Conservation (phyloP, 2,329 filamentous ascomycete genomes). For the Cladosporium oxysporum region DNA sequence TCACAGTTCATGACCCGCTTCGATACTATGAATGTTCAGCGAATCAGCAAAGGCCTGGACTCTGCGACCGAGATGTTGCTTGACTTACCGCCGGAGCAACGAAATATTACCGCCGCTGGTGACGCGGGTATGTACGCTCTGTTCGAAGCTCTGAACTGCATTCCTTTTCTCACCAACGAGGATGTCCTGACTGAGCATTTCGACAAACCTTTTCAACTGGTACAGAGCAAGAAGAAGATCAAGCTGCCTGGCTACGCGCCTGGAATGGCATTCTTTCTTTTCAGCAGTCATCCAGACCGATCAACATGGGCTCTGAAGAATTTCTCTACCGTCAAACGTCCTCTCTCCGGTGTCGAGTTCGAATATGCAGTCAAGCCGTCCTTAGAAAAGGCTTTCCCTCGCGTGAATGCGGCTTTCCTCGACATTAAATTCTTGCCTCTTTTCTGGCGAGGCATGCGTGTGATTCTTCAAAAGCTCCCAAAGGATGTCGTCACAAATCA, state of each 20-base stretch:
- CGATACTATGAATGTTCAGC: slow-evolving; percentile 47
- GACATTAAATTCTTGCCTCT: slow-evolving; percentile 60
- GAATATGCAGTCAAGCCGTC: slow-evolving; percentile 82
- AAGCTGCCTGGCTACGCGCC: slow-evolving; percentile 76
- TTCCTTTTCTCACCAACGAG: slow-evolving; percentile 68
- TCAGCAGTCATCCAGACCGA: slow-evolving; percentile 67
- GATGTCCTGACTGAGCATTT: slow-evolving; percentile 62
- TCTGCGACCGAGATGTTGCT: slow-evolving; percentile 43
- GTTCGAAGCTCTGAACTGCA: slow-evolving; percentile 85
- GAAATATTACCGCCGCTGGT: slow-evolving; percentile 54
- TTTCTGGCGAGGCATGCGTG: slow-evolving; percentile 77
- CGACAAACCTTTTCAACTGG: slow-evolving; percentile 77
- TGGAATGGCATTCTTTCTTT: slow-evolving; percentile 82
- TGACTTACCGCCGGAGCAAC: slow-evolving; percentile 51
- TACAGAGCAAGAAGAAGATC: slow-evolving; percentile 76
- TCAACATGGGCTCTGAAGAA: slow-evolving; percentile 67
- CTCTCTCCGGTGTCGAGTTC: slow-evolving; percentile 72
- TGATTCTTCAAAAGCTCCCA: slow-evolving; percentile 73
- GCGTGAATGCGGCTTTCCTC: slow-evolving; percentile 58
- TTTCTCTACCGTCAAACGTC: slow-evolving; percentile 66
- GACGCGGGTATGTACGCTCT: slow-evolving; percentile 72
- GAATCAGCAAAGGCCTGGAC: slow-evolving; percentile 48
- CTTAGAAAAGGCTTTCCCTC: slow-evolving; percentile 65
- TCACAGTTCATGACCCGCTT: slow-evolving; percentile 45
- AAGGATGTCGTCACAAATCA: slow-evolving; percentile 74